A percentile compares a stretch with the other conserved stretches of the same genome.
These are phyloP conservation scores for Kurtzmaniella cleridarum DNA, from an alignment of 805 yeast genomes.

Conservation along the genomic window DNA sequence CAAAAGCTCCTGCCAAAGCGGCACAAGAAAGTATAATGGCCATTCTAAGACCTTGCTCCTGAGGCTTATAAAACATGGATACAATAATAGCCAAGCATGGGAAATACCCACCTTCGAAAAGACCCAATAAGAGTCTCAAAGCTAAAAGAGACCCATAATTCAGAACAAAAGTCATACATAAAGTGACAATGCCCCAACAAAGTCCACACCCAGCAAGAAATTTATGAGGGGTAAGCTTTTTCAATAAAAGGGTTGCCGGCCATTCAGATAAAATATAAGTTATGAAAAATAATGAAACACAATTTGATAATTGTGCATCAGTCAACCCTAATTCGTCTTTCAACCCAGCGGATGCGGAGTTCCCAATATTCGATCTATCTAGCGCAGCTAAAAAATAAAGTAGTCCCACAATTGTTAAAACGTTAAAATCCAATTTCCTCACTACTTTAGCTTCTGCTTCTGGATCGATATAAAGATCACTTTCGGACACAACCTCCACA, in stretches of 20 bases:
- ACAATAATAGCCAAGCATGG: slow-evolving; percentile 41
- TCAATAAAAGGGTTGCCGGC: slow-evolving; percentile 30
- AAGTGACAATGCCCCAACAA: slow-evolving; percentile 38
- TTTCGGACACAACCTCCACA: neutral
- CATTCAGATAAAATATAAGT: slow-evolving; percentile 41
- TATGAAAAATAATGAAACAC: slow-evolving; percentile 41
- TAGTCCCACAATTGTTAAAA: slow-evolving; percentile 39
- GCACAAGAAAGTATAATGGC: slow-evolving; percentile 44
- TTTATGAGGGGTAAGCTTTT: slow-evolving; percentile 27
- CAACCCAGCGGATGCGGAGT: slow-evolving; percentile 52
- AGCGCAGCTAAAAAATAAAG: slow-evolving; percentile 43
- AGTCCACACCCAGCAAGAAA: slow-evolving; percentile 24
- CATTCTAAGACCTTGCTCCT: slow-evolving; percentile 15
- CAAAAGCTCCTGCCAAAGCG: slow-evolving; percentile 50
- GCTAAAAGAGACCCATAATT: slow-evolving; percentile 40
- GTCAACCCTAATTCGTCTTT: slow-evolving; percentile 32
- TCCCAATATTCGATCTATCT: slow-evolving; percentile 56
- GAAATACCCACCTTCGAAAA: slow-evolving; percentile 47
- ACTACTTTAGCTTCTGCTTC: slow-evolving; percentile 25
- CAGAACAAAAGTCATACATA: slow-evolving; percentile 38
- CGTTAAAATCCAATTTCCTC: slow-evolving; percentile 36
- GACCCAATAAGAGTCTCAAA: slow-evolving; percentile 46
- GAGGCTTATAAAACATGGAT: slow-evolving; percentile 10
- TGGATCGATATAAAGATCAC: slow-evolving; percentile 12
- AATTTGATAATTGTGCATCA: slow-evolving; percentile 36